Evolutionary conservation across 768 basidiomycete species (phyloP), one percentile per base, ranked within the genome.

Genomic region (Mycena vitilis): DNA sequence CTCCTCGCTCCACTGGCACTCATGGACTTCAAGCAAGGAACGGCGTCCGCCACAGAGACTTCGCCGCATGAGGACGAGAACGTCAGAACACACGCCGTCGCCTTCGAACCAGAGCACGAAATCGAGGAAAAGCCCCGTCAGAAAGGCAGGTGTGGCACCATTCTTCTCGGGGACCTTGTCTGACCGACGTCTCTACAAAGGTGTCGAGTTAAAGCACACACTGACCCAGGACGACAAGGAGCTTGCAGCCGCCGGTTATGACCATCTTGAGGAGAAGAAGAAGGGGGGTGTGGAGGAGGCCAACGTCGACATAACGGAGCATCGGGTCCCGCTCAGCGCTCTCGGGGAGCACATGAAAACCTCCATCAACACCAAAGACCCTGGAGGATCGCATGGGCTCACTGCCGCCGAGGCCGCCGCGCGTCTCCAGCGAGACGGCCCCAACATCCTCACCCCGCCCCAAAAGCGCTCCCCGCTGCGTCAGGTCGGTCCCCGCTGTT

Each of bases 201-300:
- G 71, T 10, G 71, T 72, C 59, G 88, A 89, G 74, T 84, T 90
- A 86, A 86, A 85, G 66, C 84, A 86, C 60, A 85, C 89, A 63
- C 76, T 90, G 75, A 90, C 89, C n/a, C 84, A 87, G 72, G 89
- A 91, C 74, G 89, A 91, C 65, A 86, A 83, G 71, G 87, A 88
- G 56, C 85, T 91, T 55, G 88, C 89, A 16, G 88, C 86, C 2
- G 89, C 89, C n/a, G 89, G 89, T 2, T 91, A 91, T 74, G 88
- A 88, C 58, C 88, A 90, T 73, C 81, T 91, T 34, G 80, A 85
- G 37, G 80, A 82, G 66, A 73, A 82, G 65, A 73, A 69, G 44
- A 79, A 84, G 60, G 85, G 86, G 68, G 72, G 74, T 15, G 79
- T 80, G 48, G 78, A 66, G 20, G 73, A 76, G 37, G 78, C 84